phyloP scores from a whole-genome alignment of 257 asterid genomes.

The Oldenlandia corymbosa region DNA sequence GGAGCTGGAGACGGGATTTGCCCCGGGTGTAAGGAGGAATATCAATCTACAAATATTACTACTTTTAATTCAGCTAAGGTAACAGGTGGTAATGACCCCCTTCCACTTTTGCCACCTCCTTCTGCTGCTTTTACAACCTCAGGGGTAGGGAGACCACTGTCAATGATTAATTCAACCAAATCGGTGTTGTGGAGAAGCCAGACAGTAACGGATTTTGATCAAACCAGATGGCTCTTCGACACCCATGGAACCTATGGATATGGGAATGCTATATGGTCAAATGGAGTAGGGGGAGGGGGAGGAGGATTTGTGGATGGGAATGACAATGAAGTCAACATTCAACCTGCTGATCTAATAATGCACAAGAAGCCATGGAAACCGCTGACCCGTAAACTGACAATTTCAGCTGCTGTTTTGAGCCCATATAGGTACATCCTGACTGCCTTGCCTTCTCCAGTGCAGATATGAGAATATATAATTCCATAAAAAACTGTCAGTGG shows the following conservation, averaged over 20 bases:
- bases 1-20: conserved; percentile 67
- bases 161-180: conserved; percentile 63
- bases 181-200: conserved; percentile 64
- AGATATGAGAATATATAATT: no score
- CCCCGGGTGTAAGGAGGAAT: conserved; percentile 83
- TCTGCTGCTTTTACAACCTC: conserved; percentile 34
- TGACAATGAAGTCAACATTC: conserved; percentile 22
- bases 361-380: conserved; percentile 87
- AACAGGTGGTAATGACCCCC: no score
- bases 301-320: conserved; percentile 43
- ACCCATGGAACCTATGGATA: conserved; percentile 81
- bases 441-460: no score
- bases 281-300: conserved; percentile 59
- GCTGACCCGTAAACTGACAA: conserved; percentile 68
- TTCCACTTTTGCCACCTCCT: conserved; percentile 31
- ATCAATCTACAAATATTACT: conserved; percentile 12
- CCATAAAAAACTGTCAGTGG: no score
- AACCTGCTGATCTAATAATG: conserved; percentile 55
- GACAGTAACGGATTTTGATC: conserved; percentile 56
- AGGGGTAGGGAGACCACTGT: conserved; percentile 54
- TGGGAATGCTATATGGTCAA: conserved; percentile 90
- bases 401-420: conserved; percentile 72
- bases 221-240: conserved; percentile 68
- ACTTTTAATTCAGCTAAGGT: conserved; percentile 17
- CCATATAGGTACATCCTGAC: conserved; percentile 60